phyloP scores from a whole-genome alignment of 768 basidiomycete species.

The Sutorius australiensis region DNA sequence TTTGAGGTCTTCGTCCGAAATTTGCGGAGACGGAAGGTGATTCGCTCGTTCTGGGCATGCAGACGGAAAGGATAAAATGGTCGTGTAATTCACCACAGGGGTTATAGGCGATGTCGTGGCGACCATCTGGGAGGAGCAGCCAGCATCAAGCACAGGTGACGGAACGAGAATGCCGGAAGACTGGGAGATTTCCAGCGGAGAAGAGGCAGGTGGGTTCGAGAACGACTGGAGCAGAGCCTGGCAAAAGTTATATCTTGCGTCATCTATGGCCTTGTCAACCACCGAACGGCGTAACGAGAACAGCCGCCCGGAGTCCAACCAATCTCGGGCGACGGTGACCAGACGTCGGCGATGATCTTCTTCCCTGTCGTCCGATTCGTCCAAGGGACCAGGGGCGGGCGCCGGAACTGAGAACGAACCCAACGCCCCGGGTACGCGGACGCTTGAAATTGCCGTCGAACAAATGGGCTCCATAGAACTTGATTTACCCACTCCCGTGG shows the following conservation, averaged over 20 bases:
- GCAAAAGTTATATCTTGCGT: slow-evolving; percentile 10
- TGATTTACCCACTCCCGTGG: neutral
- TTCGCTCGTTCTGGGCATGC: neutral
- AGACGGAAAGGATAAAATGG: neutral
- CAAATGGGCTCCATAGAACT: neutral
- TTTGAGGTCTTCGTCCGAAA: slow-evolving; percentile 8
- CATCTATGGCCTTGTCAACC: neutral
- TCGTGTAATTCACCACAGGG: neutral
- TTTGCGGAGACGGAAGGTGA: neutral
- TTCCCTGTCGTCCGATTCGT: neutral
- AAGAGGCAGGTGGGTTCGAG: neutral
- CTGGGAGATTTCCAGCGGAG: neutral
- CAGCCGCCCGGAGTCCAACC: slow-evolving; percentile 5
- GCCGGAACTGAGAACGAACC: neutral
- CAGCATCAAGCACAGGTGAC: neutral
- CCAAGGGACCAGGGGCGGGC: neutral
- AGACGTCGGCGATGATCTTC: neutral
- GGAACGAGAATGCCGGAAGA: neutral
- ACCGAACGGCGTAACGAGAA: neutral
- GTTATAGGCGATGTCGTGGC: neutral
- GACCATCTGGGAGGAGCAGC: neutral
- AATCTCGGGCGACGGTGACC: neutral
- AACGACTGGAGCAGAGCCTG: slow-evolving; percentile 3
- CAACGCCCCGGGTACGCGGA: no score
- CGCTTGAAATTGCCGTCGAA: neutral